phyloP scores from a whole-genome alignment of 371 early-diverging fungal genomes.

The Apophysomyces elegans region DNA sequence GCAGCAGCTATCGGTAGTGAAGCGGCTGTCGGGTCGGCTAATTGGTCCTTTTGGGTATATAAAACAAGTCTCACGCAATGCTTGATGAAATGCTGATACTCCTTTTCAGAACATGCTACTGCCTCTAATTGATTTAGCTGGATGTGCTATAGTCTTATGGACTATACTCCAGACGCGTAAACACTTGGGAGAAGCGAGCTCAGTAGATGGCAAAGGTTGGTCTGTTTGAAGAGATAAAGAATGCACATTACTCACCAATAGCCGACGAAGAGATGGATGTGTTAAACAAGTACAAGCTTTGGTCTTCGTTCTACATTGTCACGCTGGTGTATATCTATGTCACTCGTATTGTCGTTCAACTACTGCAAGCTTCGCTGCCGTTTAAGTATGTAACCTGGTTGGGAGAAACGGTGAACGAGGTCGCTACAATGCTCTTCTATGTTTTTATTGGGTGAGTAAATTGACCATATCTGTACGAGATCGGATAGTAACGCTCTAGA shows the following conservation, averaged over 20 bases:
- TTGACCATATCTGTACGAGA: not conserved
- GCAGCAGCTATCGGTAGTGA: constrained; percentile 56
- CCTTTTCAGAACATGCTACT: constrained; percentile 44
- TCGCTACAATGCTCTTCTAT: constrained; percentile 55
- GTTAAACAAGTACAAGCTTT: constrained; percentile 58
- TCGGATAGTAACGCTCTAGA: too few species aligned
- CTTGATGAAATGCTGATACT: not conserved
- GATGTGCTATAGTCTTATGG: constrained; percentile 53
- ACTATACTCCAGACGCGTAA: constrained; percentile 61
- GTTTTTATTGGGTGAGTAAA: constrained; percentile 49
- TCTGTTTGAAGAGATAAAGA: not conserved
- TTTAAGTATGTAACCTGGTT: constrained; percentile 60
- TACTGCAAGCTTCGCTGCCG: constrained; percentile 55
- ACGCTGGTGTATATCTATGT: constrained; percentile 59
- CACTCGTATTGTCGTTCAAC: constrained; percentile 56
- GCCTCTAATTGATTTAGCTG: constrained; percentile 57
- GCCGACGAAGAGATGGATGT: constrained; percentile 40
- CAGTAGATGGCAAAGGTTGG: constrained; percentile 60
- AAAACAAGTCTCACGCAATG: constrained; percentile 7
- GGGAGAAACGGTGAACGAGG: constrained; percentile 56
- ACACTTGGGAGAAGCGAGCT: constrained; percentile 47
- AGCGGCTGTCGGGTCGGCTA: constrained; percentile 55
- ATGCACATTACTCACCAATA: too few species aligned
- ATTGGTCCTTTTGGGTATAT: constrained; percentile 58
- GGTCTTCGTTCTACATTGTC: constrained; percentile 63